Percentiles rank a stretch among this genome's conserved stretches.
Conservation (phyloP, 352 stramenopile genomes). For the Phytopythium cucurbitacearum region DNA sequence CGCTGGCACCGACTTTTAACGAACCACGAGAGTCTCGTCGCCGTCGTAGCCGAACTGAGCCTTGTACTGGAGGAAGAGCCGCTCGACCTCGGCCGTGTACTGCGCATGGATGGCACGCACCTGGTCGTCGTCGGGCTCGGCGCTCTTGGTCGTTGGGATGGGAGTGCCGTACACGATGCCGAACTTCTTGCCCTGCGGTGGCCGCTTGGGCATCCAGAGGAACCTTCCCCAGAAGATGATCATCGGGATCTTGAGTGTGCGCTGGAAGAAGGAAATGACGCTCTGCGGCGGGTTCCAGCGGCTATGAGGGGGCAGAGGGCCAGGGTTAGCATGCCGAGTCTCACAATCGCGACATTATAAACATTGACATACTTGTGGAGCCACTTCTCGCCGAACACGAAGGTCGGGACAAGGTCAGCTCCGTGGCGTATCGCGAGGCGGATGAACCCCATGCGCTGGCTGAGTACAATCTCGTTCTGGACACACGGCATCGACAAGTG, state of each 20-base stretch:
- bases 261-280: conserved; percentile 19
- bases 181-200: conserved; percentile 21
- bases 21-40: conserved; percentile 23
- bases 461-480: conserved; percentile 32
- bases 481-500: background rate
- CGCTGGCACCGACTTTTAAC: background rate
- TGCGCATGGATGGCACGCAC: conserved; percentile 17
- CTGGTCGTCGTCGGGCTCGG: conserved; percentile 22
- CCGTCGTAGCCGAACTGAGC: conserved; percentile 26
- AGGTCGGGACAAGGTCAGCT: conserved; percentile 37
- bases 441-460: conserved; percentile 39
- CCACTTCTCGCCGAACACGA: conserved; percentile 55
- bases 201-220: conserved; percentile 27
- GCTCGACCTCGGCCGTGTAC: conserved; percentile 21
- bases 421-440: conserved; percentile 41
- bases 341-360: background rate
- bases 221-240: conserved; percentile 37
- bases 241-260: conserved; percentile 21
- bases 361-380: conserved; percentile 31
- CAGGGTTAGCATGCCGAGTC: background rate
- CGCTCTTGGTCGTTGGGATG: conserved; percentile 12
- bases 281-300: conserved; percentile 24
- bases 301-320: conserved; percentile 1
- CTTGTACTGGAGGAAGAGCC: conserved; percentile 31
- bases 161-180: conserved; percentile 36